A percentile compares a stretch with the other conserved stretches of the same genome.
phyloP scores from a whole-genome alignment of 345 rosid species.

The Gynandropsis gynandra region DNA sequence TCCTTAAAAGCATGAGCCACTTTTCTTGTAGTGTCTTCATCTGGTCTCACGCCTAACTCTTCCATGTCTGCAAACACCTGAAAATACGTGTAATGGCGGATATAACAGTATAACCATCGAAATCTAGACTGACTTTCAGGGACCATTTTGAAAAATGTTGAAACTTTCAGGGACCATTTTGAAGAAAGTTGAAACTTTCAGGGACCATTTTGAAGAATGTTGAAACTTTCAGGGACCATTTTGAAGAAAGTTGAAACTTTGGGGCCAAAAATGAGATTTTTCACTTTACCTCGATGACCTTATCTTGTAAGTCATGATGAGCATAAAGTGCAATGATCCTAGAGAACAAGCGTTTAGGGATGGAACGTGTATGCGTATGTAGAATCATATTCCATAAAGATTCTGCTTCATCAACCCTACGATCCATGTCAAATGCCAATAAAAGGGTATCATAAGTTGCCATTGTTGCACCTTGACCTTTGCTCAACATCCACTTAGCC shows the following conservation, averaged over 20 bases:
- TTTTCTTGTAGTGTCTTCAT: constrained; percentile 63
- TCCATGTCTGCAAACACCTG: constrained; percentile 95
- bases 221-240: background rate
- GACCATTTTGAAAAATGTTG: too few species aligned
- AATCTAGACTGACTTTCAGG: too few species aligned
- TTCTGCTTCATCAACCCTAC: constrained; percentile 67
- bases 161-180: too few species aligned
- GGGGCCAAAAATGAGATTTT: background rate
- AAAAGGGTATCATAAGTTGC: constrained; percentile 70
- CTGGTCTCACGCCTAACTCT: constrained; percentile 72
- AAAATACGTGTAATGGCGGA: constrained; percentile 6
- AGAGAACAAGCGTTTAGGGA: constrained; percentile 67
- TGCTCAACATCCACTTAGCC: constrained; percentile 93
- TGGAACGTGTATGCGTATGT: constrained; percentile 61
- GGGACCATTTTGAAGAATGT: background rate
- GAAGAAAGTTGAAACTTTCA: too few species aligned
- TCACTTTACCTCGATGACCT: constrained; percentile 56
- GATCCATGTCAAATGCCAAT: constrained; percentile 77
- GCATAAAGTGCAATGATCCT: constrained; percentile 80
- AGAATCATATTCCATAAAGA: constrained; percentile 85
- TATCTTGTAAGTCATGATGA: constrained; percentile 62
- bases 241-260: background rate
- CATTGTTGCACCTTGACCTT: constrained; percentile 93
- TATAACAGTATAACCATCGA: too few species aligned
- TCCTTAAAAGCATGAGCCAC: constrained; percentile 51